Conservation (phyloP, 768 basidiomycete genomes). For the Cystofilobasidium bisporidii region DNA sequence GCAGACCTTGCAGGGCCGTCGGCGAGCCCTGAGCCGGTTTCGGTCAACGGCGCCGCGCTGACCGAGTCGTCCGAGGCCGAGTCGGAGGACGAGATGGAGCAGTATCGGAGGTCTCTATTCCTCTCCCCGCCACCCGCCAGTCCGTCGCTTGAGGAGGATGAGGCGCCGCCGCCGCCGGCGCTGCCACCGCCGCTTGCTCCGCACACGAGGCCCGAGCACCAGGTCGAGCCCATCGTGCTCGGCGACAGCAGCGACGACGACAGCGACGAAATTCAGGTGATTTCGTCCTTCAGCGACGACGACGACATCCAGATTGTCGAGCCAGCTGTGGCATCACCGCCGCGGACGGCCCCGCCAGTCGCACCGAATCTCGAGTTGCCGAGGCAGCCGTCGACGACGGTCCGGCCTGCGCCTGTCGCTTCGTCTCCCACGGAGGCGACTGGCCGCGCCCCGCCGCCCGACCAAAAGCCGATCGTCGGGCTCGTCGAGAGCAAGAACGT, state of each 20-base stretch:
- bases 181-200: background rate
- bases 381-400: no score
- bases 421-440: no score
- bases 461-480: no score
- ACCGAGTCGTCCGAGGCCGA: conserved; percentile 12
- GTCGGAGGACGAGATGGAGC: conserved; percentile 13
- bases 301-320: background rate
- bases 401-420: no score
- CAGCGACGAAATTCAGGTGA: background rate
- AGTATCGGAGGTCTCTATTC: background rate
- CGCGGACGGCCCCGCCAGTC: background rate
- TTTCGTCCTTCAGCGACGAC: background rate
- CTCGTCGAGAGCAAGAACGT: no score
- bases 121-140: conserved; percentile 14
- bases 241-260: conserved; percentile 1
- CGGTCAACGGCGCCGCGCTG: background rate
- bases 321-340: background rate
- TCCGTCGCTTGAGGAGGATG: conserved; percentile 26
- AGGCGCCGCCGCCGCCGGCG: background rate
- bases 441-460: no score
- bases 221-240: background rate
- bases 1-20: conserved; percentile 53
- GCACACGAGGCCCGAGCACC: no score
- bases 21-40: conserved; percentile 29
- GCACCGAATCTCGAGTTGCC: background rate